These are phyloP conservation scores for Tarenaya hassleriana DNA, from an alignment of 345 rosid genomes.

Conservation along the genomic window DNA sequence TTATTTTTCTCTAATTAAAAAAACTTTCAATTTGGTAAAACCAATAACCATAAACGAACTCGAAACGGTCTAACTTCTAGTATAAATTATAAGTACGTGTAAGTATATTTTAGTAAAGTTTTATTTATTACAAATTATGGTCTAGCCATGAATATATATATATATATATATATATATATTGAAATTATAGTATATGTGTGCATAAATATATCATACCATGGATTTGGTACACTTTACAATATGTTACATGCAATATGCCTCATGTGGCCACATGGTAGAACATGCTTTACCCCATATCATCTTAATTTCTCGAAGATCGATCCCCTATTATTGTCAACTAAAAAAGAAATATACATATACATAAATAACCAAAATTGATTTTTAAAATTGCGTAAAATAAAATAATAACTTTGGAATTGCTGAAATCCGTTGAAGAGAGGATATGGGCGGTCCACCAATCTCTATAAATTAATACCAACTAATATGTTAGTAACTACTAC, in stretches of 20 bases:
- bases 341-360: conserved; percentile 4
- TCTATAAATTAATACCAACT: conserved; percentile 27
- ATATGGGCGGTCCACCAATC: conserved; percentile 29
- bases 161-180: no score
- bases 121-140: no score
- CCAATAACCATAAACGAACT: no score
- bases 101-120: no score
- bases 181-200: conserved; percentile 1
- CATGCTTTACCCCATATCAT: conserved; percentile 20
- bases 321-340: conserved; percentile 20
- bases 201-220: conserved; percentile 6
- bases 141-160: no score
- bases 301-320: conserved; percentile 15
- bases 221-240: conserved; percentile 8
- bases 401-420: conserved; percentile 16
- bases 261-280: conserved; percentile 35
- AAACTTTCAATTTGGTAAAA: no score
- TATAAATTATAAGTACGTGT: no score
- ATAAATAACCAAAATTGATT: neutral
- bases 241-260: conserved; percentile 17
- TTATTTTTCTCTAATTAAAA: no score
- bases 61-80: no score
- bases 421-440: conserved; percentile 18
- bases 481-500: conserved; percentile 25
- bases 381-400: neutral